phyloP scores from a whole-genome alignment of 805 yeast species.

The Spathaspora boniae region DNA sequence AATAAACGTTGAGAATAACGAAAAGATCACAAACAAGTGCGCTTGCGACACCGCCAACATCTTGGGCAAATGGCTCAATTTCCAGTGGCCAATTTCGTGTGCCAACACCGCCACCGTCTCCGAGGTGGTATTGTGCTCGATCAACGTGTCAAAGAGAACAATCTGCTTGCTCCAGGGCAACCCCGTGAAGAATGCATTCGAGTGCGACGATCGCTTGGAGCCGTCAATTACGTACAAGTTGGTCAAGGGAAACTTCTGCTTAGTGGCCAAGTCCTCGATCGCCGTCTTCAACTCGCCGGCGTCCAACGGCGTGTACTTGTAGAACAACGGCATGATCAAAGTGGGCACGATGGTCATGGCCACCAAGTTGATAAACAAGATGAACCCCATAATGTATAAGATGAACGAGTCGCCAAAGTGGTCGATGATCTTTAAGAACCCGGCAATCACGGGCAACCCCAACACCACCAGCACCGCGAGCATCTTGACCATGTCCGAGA shows the following conservation, averaged over 20 bases:
- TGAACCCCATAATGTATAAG: conserved; percentile 70
- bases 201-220: conserved; percentile 93
- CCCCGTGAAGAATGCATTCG: conserved; percentile 95
- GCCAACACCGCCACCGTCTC: conserved; percentile 94
- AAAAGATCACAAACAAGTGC: conserved; percentile 62
- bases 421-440: conserved; percentile 76
- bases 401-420: conserved; percentile 78
- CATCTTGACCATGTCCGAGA: conserved; percentile 67
- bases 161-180: conserved; percentile 96
- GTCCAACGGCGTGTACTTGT: conserved; percentile 84
- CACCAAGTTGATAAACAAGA: conserved; percentile 67
- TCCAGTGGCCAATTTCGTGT: conserved; percentile 99
- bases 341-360: conserved; percentile 78
- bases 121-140: conserved; percentile 67
- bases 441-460: conserved; percentile 72
- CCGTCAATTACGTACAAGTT: conserved; percentile 90
- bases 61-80: conserved; percentile 79
- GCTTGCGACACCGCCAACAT: conserved; percentile 63
- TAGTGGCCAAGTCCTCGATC: conserved; percentile 74
- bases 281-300: conserved; percentile 83
- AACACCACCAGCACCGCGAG: conserved; percentile 50
- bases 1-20: conserved; percentile 75
- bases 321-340: conserved; percentile 87
- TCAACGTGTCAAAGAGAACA: conserved; percentile 88
- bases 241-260: conserved; percentile 80